Evolutionary conservation across 1,284 basidiomycete genomes (phyloP).

Genomic region (Apiotrichum domesticum): DNA sequence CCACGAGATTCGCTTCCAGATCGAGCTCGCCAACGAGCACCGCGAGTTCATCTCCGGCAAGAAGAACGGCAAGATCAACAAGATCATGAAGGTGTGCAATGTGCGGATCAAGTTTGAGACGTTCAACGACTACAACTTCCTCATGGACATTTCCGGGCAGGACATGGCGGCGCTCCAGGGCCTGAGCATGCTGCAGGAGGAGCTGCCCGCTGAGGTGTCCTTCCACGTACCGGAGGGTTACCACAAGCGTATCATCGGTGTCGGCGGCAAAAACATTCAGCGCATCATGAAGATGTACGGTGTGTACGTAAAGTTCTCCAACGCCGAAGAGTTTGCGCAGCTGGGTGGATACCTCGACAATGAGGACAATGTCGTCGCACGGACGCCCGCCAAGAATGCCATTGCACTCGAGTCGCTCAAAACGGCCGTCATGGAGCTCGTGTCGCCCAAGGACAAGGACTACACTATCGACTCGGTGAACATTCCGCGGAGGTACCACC

Average conservation of each 20-base stretch:
- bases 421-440: slow-evolving; percentile 94
- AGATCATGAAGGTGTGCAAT: slow-evolving; percentile 92
- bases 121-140: slow-evolving; percentile 95
- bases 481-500: slow-evolving; percentile 90
- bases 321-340: slow-evolving; percentile 93
- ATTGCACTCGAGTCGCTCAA: slow-evolving; percentile 93
- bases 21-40: slow-evolving; percentile 95
- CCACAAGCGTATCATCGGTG: slow-evolving; percentile 98
- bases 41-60: slow-evolving; percentile 97
- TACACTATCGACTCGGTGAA: slow-evolving; percentile 78
- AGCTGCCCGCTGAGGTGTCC: slow-evolving; percentile 95
- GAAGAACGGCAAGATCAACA: slow-evolving; percentile 98
- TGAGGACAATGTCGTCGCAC: slow-evolving; percentile 95
- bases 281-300: slow-evolving; percentile 99
- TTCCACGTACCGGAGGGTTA: slow-evolving; percentile 98
- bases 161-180: slow-evolving; percentile 80
- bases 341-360: slow-evolving; percentile 95
- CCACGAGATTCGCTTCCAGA: slow-evolving; percentile 96
- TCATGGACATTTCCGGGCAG: slow-evolving; percentile 85
- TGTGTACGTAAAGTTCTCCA: slow-evolving; percentile 98
- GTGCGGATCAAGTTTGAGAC: slow-evolving; percentile 99
- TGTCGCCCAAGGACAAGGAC: slow-evolving; percentile 76
- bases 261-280: slow-evolving; percentile 96
- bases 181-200: slow-evolving; percentile 84
- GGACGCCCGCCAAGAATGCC: slow-evolving; percentile 96